Evolutionary conservation across 2,329 filamentous ascomycete species (phyloP).

Genomic region (Thelonectria discophora): DNA sequence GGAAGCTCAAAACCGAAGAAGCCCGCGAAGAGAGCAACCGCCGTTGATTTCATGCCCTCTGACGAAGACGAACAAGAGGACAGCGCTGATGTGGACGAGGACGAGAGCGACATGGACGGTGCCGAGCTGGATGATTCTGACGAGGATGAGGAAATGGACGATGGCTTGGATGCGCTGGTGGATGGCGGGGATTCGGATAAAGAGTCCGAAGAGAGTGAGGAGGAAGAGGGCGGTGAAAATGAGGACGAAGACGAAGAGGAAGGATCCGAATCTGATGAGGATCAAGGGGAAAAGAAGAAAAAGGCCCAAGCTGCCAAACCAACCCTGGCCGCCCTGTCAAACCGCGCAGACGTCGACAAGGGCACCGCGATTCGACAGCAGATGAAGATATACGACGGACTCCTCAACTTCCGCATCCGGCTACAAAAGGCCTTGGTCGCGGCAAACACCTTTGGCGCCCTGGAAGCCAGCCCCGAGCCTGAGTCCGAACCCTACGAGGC

Average conservation of each 20-base stretch:
- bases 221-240: conserved; percentile 49
- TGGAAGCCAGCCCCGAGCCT: conserved; percentile 51
- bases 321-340: conserved; percentile 44
- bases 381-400: conserved; percentile 83
- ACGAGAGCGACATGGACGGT: conserved; percentile 46
- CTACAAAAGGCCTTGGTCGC: conserved; percentile 90
- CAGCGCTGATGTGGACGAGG: conserved; percentile 46
- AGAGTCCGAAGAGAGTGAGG: conserved; percentile 48
- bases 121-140: conserved; percentile 51
- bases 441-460: conserved; percentile 74
- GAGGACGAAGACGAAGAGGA: conserved; percentile 49
- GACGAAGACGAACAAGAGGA: conserved; percentile 51
- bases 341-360: conserved; percentile 74
- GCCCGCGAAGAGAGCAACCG: conserved; percentile 55
- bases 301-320: conserved; percentile 46
- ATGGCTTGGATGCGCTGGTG: conserved; percentile 48
- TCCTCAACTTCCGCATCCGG: conserved; percentile 90
- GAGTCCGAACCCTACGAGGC: conserved; percentile 69
- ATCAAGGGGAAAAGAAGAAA: conserved; percentile 44
- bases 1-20: conserved; percentile 63
- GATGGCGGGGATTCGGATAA: conserved; percentile 47
- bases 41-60: conserved; percentile 65
- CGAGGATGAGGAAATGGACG: conserved; percentile 50
- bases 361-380: conserved; percentile 87
- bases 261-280: conserved; percentile 50